Percentiles rank a stretch among this genome's conserved stretches.
phyloP scores from a whole-genome alignment of 139 green algal genomes.

The Auxenochlorella pyrenoidosa region DNA sequence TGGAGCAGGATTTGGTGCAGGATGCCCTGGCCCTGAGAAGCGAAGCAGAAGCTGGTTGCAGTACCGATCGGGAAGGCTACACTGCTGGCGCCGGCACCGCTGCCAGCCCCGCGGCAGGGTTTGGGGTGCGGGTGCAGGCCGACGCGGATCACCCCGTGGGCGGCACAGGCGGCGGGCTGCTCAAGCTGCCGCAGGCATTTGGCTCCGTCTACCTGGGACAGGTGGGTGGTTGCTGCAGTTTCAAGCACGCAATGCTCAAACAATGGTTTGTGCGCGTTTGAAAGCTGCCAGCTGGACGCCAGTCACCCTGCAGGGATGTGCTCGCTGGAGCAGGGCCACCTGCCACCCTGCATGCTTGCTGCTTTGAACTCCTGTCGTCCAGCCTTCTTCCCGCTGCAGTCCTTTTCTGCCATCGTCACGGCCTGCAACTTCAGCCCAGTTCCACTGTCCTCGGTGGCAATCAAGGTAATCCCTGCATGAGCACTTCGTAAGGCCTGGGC shows the following conservation, averaged over 20 bases:
- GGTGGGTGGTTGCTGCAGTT: too few relatives aligned
- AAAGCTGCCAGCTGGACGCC: too few relatives aligned
- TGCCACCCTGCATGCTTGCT: neutral
- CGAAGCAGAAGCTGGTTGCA: neutral
- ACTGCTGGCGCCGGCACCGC: neutral
- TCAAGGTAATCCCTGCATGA: conserved; percentile 20
- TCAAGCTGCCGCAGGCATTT: conserved; percentile 16
- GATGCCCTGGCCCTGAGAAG: neutral
- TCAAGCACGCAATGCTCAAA: too few relatives aligned
- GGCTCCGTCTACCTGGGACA: conserved; percentile 24
- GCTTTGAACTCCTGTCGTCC: neutral
- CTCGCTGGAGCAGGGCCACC: neutral
- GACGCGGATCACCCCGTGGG: neutral
- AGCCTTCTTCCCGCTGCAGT: neutral
- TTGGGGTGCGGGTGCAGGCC: neutral
- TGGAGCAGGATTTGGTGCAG: conserved; percentile 1
- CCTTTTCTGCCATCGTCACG: conserved; percentile 15
- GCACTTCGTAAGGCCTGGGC: too few relatives aligned
- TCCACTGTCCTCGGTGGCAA: neutral
- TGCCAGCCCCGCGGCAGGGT: neutral
- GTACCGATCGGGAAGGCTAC: neutral
- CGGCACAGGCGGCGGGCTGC: conserved; percentile 7
- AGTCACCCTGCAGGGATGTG: neutral
- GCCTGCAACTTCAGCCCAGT: conserved; percentile 6
- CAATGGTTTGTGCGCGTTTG: too few relatives aligned